Percentiles rank a stretch among this genome's conserved stretches.
Evolutionary conservation across 2,329 filamentous ascomycete genomes (phyloP).

Genomic region (Ascochyta rabiei): DNA sequence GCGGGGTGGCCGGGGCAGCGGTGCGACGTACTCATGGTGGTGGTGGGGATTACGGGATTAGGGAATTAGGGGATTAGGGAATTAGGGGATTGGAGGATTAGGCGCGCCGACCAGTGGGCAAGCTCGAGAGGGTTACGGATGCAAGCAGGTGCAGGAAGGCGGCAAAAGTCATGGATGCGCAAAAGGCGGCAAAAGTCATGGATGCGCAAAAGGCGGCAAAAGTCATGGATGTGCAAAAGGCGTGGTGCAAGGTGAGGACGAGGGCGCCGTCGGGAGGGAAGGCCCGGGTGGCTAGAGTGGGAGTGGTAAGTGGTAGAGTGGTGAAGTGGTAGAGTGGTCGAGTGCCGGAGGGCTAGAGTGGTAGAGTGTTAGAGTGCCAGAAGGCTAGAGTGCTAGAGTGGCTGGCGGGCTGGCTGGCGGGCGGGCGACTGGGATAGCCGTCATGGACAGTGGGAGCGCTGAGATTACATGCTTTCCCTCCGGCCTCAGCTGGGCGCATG

Average conservation of each 20-base stretch:
- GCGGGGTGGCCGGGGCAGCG: constrained; percentile 8
- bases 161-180: not conserved
- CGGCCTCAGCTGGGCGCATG: no score
- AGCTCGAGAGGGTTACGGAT: constrained; percentile 20
- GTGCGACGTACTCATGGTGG: constrained; percentile 47
- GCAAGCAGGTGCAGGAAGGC: not conserved
- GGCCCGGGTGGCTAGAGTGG: constrained; percentile 13
- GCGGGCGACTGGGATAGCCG: no score
- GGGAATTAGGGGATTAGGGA: no score
- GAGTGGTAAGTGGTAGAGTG: not conserved
- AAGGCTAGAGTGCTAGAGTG: not conserved
- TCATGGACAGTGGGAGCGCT: no score
- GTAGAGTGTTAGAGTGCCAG: not conserved
- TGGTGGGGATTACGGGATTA: constrained; percentile 10
- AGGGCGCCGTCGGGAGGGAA: constrained; percentile 8
- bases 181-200: not conserved
- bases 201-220: no score
- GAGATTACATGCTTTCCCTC: no score
- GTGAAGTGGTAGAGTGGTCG: not conserved
- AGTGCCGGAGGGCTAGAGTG: constrained; percentile 2
- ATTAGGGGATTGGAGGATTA: no score
- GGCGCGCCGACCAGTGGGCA: constrained; percentile 6
- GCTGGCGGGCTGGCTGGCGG: no score
- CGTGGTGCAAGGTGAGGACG: not conserved
- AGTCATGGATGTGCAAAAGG: not conserved